Base-by-base conservation (phyloP, 2,329 filamentous ascomycete genomes). In the Apiospora pterosperma region DNA sequence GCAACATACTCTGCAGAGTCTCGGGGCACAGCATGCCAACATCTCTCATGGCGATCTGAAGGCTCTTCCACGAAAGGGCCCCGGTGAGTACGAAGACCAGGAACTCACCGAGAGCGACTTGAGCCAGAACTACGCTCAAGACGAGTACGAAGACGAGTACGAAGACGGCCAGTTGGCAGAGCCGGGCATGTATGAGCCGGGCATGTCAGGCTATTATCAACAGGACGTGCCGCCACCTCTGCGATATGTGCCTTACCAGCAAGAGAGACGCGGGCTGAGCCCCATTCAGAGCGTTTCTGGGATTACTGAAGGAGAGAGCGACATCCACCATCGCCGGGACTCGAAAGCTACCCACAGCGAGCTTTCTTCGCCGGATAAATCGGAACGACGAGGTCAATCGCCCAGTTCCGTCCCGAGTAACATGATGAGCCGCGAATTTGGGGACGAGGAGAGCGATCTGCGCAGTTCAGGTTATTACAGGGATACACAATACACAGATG, bases 231-330 rank as follows among this genome's bases (percentile, higher is more conserved):
- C 88, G 2, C 85, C 86, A 3, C 87, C 86, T 19, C 77, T 89
- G 34, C 86, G 86, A 68, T 91, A 90, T 69, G 83, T 89, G n/a
- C 86, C 90, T 1, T 90, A 92, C 67, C 85, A 89, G 70, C 84
- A 88, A 12, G 87, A 90, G 69, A 85, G 87, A 62, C 90, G 92
- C 48, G 90, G 89, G 12, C 79, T 96, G 60, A 97, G 94, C 74
- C 95, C 95, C 0, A 94, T 97, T 66, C 94, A 96, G 70, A 97
- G 94, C 71, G 92, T 97, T 19, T 95, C 93, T 12, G 96, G 94
- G 67, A 95, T 93, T 72, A 90, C 88, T 4, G 89, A 93, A 71
- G 87, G 88, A 59, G 88, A 88, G 62, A 89, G 83, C 71, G 85
- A 89, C 67, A 79, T 80, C 34, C 83, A 83, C 38, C 78, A 79